phyloP scores from a whole-genome alignment of 768 basidiomycete species.

The Pisolithus microcarpus region DNA sequence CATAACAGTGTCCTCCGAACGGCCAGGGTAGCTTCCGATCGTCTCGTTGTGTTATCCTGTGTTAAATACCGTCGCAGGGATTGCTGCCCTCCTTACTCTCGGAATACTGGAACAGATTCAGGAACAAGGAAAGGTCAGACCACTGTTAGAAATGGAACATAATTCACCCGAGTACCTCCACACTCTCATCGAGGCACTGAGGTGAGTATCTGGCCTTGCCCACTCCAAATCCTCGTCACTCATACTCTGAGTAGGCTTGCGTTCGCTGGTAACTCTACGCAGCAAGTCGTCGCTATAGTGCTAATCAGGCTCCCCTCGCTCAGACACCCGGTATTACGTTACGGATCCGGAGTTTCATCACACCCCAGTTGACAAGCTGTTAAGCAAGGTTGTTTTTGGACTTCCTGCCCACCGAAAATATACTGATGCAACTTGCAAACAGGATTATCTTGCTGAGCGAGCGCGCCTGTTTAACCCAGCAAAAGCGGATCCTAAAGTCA shows the following conservation, averaged over 20 bases:
- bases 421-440: constrained; percentile 4
- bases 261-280: constrained; percentile 58
- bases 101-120: constrained; percentile 89
- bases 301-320: neutral
- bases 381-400: constrained; percentile 60
- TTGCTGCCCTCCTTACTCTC: constrained; percentile 87
- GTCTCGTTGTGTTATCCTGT: neutral
- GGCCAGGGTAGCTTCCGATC: constrained; percentile 60
- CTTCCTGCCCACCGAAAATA: neutral
- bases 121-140: constrained; percentile 57
- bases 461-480: constrained; percentile 72
- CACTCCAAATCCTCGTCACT: neutral
- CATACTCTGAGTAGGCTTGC: constrained; percentile 38
- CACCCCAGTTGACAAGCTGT: constrained; percentile 72
- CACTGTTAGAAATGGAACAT: constrained; percentile 77
- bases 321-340: constrained; percentile 87
- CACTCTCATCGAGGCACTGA: constrained; percentile 74
- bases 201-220: constrained; percentile 36
- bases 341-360: constrained; percentile 77
- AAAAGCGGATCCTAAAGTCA: constrained; percentile 56
- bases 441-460: constrained; percentile 80
- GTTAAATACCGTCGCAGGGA: constrained; percentile 34
- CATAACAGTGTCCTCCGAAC: constrained; percentile 81
- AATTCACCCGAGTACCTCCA: constrained; percentile 90
- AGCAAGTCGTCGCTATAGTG: neutral